Evolutionary conservation across 768 basidiomycete genomes (phyloP).

Genomic region (Mycena vulgaris): DNA sequence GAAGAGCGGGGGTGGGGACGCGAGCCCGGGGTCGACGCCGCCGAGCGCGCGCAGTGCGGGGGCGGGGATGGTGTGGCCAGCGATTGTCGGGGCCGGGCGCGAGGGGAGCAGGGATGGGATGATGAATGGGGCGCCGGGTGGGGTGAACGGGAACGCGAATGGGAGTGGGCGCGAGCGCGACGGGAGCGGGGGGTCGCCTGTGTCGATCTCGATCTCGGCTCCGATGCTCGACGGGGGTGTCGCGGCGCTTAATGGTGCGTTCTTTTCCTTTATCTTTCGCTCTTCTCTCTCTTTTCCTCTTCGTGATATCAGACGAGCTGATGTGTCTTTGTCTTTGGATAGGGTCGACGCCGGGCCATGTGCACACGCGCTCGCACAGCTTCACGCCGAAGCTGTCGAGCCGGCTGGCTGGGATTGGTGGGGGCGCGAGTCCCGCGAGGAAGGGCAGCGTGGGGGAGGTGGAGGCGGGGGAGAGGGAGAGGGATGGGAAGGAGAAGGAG

Average conservation of each 20-base stretch:
- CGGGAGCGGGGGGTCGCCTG: conserved; percentile 22
- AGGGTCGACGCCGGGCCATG: conserved; percentile 47
- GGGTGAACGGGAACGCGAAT: conserved; percentile 45
- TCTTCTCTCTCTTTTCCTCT: too few relatives aligned
- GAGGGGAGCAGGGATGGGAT: conserved; percentile 33
- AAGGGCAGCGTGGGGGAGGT: conserved; percentile 63
- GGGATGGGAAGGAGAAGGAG: conserved; percentile 29
- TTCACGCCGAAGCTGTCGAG: conserved; percentile 82
- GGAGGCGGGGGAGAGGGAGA: conserved; percentile 53
- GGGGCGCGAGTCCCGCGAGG: conserved; percentile 65
- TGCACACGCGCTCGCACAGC: conserved; percentile 76
- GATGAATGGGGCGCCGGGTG: conserved; percentile 45
- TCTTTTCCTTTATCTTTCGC: background rate
- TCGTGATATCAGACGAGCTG: too few relatives aligned
- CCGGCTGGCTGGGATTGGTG: conserved; percentile 62
- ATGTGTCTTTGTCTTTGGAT: conserved; percentile 17
- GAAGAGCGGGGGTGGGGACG: conserved; percentile 16
- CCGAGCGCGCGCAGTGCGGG: conserved; percentile 17
- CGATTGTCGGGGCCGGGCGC: conserved; percentile 54
- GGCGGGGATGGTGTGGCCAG: conserved; percentile 47
- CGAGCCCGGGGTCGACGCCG: conserved; percentile 35
- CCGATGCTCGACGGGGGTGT: conserved; percentile 21
- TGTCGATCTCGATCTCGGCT: conserved; percentile 41
- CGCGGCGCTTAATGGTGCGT: conserved; percentile 4
- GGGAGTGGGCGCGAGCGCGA: conserved; percentile 8